phyloP scores from a whole-genome alignment of 495 filamentous ascomycete species.

The Xylaria castorea region DNA sequence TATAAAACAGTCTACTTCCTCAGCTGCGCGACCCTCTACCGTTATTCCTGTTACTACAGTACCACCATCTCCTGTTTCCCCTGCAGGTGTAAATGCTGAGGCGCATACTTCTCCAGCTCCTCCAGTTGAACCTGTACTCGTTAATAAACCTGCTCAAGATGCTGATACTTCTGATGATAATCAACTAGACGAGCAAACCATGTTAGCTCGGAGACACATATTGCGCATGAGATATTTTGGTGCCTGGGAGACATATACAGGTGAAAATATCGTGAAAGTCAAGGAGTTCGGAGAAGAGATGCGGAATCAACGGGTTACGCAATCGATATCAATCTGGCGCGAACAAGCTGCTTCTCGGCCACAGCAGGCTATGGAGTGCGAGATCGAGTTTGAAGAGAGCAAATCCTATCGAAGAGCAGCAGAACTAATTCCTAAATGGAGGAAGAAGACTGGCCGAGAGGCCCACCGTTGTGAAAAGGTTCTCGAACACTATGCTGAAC shows the following conservation, averaged over 20 bases:
- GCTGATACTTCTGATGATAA: slow-evolving; percentile 25
- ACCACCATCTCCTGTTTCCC: neutral
- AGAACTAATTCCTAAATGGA: slow-evolving; percentile 34
- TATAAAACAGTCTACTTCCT: neutral
- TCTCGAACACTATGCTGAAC: slow-evolving; percentile 33
- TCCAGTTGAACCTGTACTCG: neutral
- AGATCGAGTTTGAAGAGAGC: slow-evolving; percentile 29
- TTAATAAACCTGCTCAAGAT: slow-evolving; percentile 2
- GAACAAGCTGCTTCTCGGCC: slow-evolving; percentile 30
- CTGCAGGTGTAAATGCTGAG: neutral
- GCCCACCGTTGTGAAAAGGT: slow-evolving; percentile 25
- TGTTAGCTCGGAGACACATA: slow-evolving; percentile 69
- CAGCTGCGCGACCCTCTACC: neutral
- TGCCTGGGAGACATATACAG: slow-evolving; percentile 77
- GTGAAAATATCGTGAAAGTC: slow-evolving; percentile 71
- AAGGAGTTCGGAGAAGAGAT: slow-evolving; percentile 65
- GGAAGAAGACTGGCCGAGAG: slow-evolving; percentile 25
- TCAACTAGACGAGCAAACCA: slow-evolving; percentile 54
- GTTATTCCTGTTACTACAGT: slow-evolving; percentile 10
- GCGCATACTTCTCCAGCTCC: neutral
- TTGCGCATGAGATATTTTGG: slow-evolving; percentile 76
- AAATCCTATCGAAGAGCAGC: slow-evolving; percentile 31
- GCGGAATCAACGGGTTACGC: slow-evolving; percentile 24
- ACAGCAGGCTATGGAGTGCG: slow-evolving; percentile 25
- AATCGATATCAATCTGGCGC: slow-evolving; percentile 35